Percentiles rank a stretch among this genome's conserved stretches.
These are phyloP conservation scores for Malassezia slooffiae DNA, from an alignment of 1,284 basidiomycete genomes.

Conservation along the genomic window DNA sequence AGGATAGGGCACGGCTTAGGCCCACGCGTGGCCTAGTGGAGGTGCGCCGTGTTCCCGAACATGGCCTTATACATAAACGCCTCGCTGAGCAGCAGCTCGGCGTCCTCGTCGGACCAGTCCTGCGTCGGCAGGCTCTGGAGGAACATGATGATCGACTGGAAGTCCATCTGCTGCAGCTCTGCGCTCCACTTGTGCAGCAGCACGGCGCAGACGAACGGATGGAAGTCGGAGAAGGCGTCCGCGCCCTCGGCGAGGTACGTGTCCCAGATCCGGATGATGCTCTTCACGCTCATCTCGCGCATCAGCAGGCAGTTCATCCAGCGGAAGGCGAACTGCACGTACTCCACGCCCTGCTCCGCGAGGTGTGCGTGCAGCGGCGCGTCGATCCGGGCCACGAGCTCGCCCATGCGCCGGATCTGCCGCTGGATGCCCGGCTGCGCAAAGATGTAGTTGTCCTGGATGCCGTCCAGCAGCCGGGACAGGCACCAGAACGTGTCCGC, in stretches of 20 bases:
- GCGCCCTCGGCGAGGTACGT: conserved; percentile 45
- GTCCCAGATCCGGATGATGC: conserved; percentile 46
- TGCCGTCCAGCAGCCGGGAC: conserved; percentile 41
- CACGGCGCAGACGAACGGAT: conserved; percentile 43
- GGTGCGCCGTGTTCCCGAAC: conserved; percentile 42
- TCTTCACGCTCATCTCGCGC: conserved; percentile 46
- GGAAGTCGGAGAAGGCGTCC: conserved; percentile 44
- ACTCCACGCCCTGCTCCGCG: conserved; percentile 40
- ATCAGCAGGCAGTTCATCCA: conserved; percentile 48
- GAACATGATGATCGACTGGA: conserved; percentile 88
- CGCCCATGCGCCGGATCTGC: conserved; percentile 35
- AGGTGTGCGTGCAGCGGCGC: conserved; percentile 41
- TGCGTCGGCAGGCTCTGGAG: conserved; percentile 90
- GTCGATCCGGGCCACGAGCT: conserved; percentile 41
- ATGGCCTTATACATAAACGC: conserved; percentile 62
- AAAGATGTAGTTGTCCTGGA: conserved; percentile 46
- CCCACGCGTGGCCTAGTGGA: too few species aligned
- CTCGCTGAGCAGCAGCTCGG: conserved; percentile 85
- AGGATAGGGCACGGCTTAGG: too few species aligned
- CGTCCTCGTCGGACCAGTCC: conserved; percentile 86
- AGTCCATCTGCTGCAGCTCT: conserved; percentile 39
- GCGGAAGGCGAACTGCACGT: conserved; percentile 46
- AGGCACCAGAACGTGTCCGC: conserved; percentile 47
- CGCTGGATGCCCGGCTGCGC: conserved; percentile 44
- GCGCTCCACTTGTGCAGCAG: conserved; percentile 42